Evolutionary conservation across 768 basidiomycete species (phyloP).

Genomic region (Phanerodontia chrysosporium): DNA sequence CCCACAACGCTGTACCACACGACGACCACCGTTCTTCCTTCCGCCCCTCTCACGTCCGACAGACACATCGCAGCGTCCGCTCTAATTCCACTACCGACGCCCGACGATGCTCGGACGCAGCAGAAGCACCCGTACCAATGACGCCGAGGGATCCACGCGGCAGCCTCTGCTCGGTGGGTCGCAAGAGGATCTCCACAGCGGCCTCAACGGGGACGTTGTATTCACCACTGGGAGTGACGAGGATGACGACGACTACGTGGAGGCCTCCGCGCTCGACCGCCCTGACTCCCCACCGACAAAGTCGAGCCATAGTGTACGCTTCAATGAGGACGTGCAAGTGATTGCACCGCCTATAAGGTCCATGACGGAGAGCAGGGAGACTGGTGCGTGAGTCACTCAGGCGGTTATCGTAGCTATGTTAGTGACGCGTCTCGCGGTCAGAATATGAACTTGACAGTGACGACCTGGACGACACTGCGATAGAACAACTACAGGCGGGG

Average conservation of each 20-base stretch:
- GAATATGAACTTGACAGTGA: slow-evolving; percentile 85
- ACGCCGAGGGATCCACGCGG: slow-evolving; percentile 37
- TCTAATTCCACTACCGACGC: background rate
- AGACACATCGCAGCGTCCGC: background rate
- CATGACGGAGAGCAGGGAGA: slow-evolving; percentile 71
- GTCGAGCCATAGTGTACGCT: slow-evolving; percentile 44
- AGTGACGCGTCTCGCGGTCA: slow-evolving; percentile 24
- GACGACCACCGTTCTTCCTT: background rate
- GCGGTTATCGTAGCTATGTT: background rate
- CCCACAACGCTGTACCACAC: background rate
- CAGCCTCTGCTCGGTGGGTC: slow-evolving; percentile 56
- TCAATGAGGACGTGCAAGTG: slow-evolving; percentile 65
- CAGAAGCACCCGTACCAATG: slow-evolving; percentile 14
- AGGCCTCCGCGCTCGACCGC: slow-evolving; percentile 28
- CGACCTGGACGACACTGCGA: slow-evolving; percentile 58
- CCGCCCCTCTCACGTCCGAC: background rate
- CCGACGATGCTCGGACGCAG: slow-evolving; percentile 22
- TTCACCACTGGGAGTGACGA: slow-evolving; percentile 55
- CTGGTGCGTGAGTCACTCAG: slow-evolving; percentile 52
- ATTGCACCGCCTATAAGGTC: slow-evolving; percentile 69
- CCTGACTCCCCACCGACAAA: slow-evolving; percentile 19
- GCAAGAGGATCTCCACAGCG: slow-evolving; percentile 35
- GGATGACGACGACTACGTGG: slow-evolving; percentile 32
- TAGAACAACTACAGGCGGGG: slow-evolving; percentile 29
- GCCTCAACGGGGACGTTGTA: slow-evolving; percentile 32